Evolutionary conservation across 2,329 filamentous ascomycete species (phyloP).

Genomic region (Nemania sp.): DNA sequence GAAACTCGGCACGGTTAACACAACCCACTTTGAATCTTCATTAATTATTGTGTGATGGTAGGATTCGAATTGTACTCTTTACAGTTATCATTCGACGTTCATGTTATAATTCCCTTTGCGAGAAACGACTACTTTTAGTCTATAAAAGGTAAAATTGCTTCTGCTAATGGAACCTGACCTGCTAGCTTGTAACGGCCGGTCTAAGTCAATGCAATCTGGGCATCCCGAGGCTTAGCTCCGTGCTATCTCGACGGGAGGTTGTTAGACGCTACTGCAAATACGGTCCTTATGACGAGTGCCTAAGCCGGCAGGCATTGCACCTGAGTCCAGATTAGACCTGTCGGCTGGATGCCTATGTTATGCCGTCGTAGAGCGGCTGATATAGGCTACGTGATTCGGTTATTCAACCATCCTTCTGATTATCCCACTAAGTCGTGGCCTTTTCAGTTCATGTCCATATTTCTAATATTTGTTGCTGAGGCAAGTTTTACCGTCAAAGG

Average conservation of each 20-base stretch:
- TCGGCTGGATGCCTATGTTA: not conserved
- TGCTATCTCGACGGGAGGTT: not conserved
- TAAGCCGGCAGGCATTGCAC: not conserved
- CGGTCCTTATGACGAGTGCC: not conserved
- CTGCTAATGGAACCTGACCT: too few species aligned
- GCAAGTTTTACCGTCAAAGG: not conserved
- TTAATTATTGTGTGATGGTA: too few species aligned
- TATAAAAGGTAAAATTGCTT: not conserved
- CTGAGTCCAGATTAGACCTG: not conserved
- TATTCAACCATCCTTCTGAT: not conserved
- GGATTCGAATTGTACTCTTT: not conserved
- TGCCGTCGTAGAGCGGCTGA: not conserved
- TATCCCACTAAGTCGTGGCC: not conserved
- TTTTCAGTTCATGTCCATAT: not conserved
- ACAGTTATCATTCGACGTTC: not conserved
- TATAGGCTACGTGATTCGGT: not conserved
- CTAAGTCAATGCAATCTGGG: too few species aligned
- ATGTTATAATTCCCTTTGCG: not conserved
- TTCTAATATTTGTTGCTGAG: not conserved
- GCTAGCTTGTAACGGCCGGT: too few species aligned
- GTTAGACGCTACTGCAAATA: not conserved
- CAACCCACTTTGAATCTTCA: too few species aligned
- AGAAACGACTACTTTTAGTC: not conserved
- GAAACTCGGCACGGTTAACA: too few species aligned
- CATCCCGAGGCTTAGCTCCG: not conserved